Evolutionary conservation across 2,329 filamentous ascomycete genomes (phyloP), one percentile per base, ranked within the genome.

Genomic region (Albophoma yamanashiensis): DNA sequence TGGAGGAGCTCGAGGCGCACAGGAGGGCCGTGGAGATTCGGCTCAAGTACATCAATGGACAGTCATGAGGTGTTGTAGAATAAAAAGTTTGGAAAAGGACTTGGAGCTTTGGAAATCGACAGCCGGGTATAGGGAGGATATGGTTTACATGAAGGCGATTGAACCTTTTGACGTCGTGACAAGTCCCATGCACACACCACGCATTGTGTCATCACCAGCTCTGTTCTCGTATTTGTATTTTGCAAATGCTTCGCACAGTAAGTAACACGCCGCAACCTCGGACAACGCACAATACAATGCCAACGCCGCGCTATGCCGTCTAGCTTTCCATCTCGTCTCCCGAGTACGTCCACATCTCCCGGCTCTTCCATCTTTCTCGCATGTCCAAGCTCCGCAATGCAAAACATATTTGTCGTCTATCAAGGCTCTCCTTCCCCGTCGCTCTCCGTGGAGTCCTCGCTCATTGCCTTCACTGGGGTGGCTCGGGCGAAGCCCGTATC

Each of bases 1-100:
- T 97, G 2, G 94, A 99, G 75, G 91, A 95, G 71, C 79, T 99
- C 38, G 93, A 99, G 73, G 94, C 94, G 58, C 94, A 99, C 78
- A 86, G 91, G 70, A 80, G 93, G 58, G 89, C 96, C 0, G 90
- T 96, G 4, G 86, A 94, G 69, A 94, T 99, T 70, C 85, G 87
- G 56, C 87, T 96, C 57, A 72, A 78, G 63, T 71, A 81, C 69
- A 73, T 82, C 71, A 70, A 76, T 59, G 65, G 65, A 57, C 66
- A 73, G 62, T 70, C 69, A 56, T 62, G 34, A 38, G 40, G 11
- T 36, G 27, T 36, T 56, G 39, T 53, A 62, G 58, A 55, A 59
- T 34, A 56, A 56, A 61, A 57, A 20, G 42, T 17, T 59, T 22
- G 15, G 57, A 59, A 15, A 22, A 56, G 56, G 31, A 4, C 5